Conservation (phyloP, 352 stramenopile species). For the Globisporangium parvum region DNA sequence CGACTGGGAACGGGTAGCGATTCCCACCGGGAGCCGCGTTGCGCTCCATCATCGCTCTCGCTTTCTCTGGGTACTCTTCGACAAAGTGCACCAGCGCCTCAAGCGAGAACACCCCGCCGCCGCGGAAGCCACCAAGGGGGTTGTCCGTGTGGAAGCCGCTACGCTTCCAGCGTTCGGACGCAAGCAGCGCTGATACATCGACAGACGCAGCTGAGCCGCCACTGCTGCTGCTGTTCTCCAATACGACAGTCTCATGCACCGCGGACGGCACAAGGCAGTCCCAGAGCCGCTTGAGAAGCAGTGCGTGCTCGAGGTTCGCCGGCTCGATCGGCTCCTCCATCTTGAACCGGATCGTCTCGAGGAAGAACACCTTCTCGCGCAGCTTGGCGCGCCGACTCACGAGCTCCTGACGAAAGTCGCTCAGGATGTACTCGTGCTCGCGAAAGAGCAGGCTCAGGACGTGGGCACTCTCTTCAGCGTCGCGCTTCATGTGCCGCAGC, state of each 20-base stretch:
- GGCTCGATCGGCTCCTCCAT: conserved; percentile 64
- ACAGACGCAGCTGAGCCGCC: conserved; percentile 14
- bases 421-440: conserved; percentile 46
- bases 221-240: conserved; percentile 17
- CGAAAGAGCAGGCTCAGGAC: conserved; percentile 59
- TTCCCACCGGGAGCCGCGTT: conserved; percentile 68
- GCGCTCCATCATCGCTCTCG: conserved; percentile 63
- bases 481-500: conserved; percentile 46
- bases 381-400: conserved; percentile 32
- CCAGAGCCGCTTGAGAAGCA: conserved; percentile 68
- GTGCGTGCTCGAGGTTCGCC: conserved; percentile 41
- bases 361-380: conserved; percentile 52
- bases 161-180: conserved; percentile 51
- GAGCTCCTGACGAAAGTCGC: conserved; percentile 60
- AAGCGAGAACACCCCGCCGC: conserved; percentile 62
- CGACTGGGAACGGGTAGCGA: conserved; percentile 78
- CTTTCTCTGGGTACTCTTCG: conserved; percentile 77
- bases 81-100: conserved; percentile 73
- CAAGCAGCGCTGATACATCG: conserved; percentile 45
- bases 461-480: conserved; percentile 61
- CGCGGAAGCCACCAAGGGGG: conserved; percentile 69
- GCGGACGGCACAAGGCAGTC: conserved; percentile 32
- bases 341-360: conserved; percentile 68
- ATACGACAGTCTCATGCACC: conserved; percentile 16
- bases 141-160: conserved; percentile 82